Percentiles rank a stretch among this genome's conserved stretches.
Evolutionary conservation across 108 stramenopile species (phyloP).

Genomic region (Fistulifera pelliculosa): DNA sequence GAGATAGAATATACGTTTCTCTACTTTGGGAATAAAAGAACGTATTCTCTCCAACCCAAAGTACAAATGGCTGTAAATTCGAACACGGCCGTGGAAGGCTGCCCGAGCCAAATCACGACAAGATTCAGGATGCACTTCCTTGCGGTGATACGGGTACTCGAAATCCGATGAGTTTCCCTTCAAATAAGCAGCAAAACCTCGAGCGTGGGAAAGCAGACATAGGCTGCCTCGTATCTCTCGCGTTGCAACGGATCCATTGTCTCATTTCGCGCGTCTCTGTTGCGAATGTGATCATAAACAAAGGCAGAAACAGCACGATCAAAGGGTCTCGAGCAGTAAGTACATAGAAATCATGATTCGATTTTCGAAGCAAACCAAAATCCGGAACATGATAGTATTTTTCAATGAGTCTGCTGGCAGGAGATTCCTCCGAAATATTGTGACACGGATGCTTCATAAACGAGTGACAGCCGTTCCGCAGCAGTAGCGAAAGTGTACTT

Average conservation of each 20-base stretch:
- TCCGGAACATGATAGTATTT: conserved; percentile 45
- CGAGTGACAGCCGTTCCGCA: conserved; percentile 44
- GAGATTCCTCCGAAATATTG: conserved; percentile 5
- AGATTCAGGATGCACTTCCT: conserved; percentile 9
- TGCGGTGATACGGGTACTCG: conserved; percentile 29
- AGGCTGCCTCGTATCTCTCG: conserved; percentile 6
- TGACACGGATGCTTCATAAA: conserved; percentile 9
- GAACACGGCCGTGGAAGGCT: conserved; percentile 27
- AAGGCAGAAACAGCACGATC: conserved; percentile 49
- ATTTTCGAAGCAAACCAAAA: conserved; percentile 21
- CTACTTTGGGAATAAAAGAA: conserved; percentile 1
- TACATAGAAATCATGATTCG: conserved; percentile 26
- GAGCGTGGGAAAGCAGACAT: conserved; percentile 35
- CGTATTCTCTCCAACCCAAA: conserved; percentile 18
- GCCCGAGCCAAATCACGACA: conserved; percentile 8
- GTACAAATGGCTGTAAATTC: conserved; percentile 32
- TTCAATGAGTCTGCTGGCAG: conserved; percentile 9
- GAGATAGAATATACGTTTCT: conserved; percentile 14
- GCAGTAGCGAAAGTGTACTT: conserved; percentile 37
- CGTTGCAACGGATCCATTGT: not conserved
- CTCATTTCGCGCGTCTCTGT: conserved; percentile 4
- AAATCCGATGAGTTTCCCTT: conserved; percentile 17
- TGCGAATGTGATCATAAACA: conserved; percentile 25
- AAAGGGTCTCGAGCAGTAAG: conserved; percentile 43
- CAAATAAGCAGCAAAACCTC: conserved; percentile 27